Base-by-base conservation (phyloP, 208 protist genomes). In the Leishmania aethiopica region DNA sequence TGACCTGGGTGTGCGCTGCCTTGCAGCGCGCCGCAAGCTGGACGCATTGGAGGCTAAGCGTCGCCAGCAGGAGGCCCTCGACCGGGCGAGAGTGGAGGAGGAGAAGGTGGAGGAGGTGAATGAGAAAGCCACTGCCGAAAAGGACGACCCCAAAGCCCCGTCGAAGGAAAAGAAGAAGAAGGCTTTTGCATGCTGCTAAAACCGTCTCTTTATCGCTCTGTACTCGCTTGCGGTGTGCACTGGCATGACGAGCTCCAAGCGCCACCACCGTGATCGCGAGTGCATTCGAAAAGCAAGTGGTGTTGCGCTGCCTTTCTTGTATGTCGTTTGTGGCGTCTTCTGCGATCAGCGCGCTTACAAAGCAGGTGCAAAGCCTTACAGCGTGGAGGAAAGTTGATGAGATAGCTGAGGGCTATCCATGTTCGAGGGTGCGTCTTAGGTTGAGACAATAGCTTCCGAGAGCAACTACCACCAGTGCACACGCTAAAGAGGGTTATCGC, bases 11-110 rank as follows among this genome's bases (percentile, higher is more conserved):
- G 84, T 62, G 22, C 60, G 82, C 64, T 82, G 84, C 47, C 86
- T 97, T 37, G 78, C 76, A 3, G 88, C 92, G 83, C 86, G 90
- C 64, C 91, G 94, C 78, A 88, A 86, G 73, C 82, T 87, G 55
- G 86, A 90, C 40, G 81, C 76, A 25, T 32, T 80, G 47, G 86
- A 90, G 66, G 72, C 74, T 40, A 49, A 85, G 85, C 86, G 78
- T 79, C 82, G 72, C 17, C 76, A 88, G 80, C 62, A 85, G 64
- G 80, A 89, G 73, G 79, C 82, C 25, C 78, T 75, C n/a, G 53
- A 57, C 45, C 45, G 6, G 45, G 45, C 45, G 6, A 49, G 10
- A 42, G 72, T 75, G 6, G 71, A 82, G 70, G 71, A 82, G 70
- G 72, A 47, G 62, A 74, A 64, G 32, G 81, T 72, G 78, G 59